A percentile compares a stretch with the other conserved stretches of the same genome.
Conservation (phyloP, 305 asterid species). For the Euphrasia arctica region DNA sequence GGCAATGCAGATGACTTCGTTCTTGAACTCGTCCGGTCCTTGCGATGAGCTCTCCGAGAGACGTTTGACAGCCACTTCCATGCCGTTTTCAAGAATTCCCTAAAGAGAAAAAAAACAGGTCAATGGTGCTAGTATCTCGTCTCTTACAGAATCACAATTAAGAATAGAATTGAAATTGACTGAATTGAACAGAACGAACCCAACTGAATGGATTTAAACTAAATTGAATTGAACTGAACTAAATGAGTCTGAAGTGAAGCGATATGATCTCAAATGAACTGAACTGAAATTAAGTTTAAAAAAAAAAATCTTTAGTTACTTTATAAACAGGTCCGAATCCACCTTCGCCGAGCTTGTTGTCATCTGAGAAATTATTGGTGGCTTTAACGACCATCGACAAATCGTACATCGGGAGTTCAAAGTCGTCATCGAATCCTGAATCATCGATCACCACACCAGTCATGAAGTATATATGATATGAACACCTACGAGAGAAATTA, state of each 20-base stretch:
- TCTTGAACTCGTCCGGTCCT: background rate
- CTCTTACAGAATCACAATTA: too few relatives aligned
- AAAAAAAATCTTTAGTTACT: background rate
- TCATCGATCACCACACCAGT: background rate
- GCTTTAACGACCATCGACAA: background rate
- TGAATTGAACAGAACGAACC: too few relatives aligned
- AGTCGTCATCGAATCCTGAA: background rate
- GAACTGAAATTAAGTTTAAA: too few relatives aligned
- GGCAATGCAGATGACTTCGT: background rate
- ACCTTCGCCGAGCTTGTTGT: constrained; percentile 6
- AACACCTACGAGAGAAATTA: background rate
- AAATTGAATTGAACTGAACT: too few relatives aligned
- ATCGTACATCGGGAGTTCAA: background rate
- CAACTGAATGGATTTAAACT: too few relatives aligned
- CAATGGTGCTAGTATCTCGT: background rate
- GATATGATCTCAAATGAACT: too few relatives aligned
- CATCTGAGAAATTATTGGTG: background rate
- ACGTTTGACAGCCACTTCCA: background rate
- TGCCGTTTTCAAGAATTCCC: background rate
- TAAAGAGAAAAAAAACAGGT: background rate
- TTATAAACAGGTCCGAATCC: constrained; percentile 4
- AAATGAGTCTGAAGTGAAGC: too few relatives aligned
- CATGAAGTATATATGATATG: background rate
- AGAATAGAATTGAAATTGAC: too few relatives aligned
- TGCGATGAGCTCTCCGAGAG: background rate